These are phyloP conservation scores for Fusarium burgessii DNA, from an alignment of 2,329 filamentous ascomycete genomes.

Conservation along the genomic window DNA sequence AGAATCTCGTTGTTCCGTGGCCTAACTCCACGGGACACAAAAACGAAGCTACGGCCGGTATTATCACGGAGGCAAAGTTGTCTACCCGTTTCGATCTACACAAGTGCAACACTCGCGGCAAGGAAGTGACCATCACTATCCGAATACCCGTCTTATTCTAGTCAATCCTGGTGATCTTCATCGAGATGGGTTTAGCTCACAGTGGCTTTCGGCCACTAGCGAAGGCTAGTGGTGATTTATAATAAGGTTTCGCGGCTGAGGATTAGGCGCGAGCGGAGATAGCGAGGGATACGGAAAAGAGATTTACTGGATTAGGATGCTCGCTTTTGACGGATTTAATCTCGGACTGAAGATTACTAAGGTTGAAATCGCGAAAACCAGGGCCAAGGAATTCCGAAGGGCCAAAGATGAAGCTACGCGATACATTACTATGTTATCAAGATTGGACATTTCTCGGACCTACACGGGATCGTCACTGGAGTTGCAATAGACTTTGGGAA, in stretches of 20 bases:
- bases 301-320: neutral
- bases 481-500: accelerated
- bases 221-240: neutral
- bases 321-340: neutral
- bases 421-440: no score
- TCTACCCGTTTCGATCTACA: neutral
- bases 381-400: accelerated
- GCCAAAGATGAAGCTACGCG: no score
- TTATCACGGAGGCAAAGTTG: neutral
- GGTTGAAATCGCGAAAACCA: no score
- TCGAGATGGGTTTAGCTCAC: neutral
- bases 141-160: neutral
- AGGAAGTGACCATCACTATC: neutral
- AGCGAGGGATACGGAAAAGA: neutral
- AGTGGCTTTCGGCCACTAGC: neutral
- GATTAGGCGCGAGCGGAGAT: neutral
- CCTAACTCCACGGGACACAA: neutral
- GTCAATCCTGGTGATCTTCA: neutral
- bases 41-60: neutral
- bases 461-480: neutral
- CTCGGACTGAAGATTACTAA: neutral
- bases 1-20: neutral
- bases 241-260: neutral
- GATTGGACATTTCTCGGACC: neutral
- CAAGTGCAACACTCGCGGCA: neutral